phyloP scores from a whole-genome alignment of 345 rosid species.

The Eutrema yunnanense region DNA sequence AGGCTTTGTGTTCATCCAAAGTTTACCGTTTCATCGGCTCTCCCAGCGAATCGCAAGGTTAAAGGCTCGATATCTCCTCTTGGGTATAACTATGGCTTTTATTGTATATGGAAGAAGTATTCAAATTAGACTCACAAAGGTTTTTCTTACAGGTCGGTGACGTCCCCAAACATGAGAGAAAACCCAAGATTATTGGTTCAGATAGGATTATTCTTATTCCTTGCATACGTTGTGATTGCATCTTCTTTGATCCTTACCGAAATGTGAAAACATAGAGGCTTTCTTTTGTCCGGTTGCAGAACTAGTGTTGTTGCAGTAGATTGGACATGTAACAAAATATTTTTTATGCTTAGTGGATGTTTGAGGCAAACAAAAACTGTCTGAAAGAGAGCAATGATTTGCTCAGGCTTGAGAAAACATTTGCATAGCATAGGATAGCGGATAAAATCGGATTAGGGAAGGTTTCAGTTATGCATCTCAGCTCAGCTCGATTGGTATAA shows the following conservation, averaged over 20 bases:
- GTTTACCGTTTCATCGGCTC: constrained; percentile 82
- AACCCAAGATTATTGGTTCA: constrained; percentile 88
- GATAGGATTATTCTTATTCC: constrained; percentile 78
- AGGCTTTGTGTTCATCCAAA: constrained; percentile 96
- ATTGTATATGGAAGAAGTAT: not conserved
- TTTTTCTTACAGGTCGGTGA: constrained; percentile 66
- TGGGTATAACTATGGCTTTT: not conserved
- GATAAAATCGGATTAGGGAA: not conserved
- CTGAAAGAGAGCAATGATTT: not conserved
- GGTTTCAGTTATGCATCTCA: not conserved
- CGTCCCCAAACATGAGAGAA: constrained; percentile 99
- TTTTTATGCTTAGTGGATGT: not conserved
- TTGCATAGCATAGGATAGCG: not conserved
- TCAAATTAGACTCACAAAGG: not conserved
- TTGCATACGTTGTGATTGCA: constrained; percentile 91
- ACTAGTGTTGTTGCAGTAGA: not conserved
- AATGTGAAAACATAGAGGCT: constrained; percentile 38
- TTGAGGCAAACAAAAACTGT: not conserved
- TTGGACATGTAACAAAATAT: not conserved
- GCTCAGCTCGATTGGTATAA: too few species aligned
- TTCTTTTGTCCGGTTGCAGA: not conserved
- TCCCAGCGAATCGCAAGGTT: constrained; percentile 95
- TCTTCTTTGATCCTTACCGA: constrained; percentile 94
- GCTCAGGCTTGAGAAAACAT: not conserved
- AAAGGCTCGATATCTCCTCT: not conserved